Evolutionary conservation across 2,329 filamentous ascomycete species (phyloP).

Genomic region (Aspergillus nomiae): DNA sequence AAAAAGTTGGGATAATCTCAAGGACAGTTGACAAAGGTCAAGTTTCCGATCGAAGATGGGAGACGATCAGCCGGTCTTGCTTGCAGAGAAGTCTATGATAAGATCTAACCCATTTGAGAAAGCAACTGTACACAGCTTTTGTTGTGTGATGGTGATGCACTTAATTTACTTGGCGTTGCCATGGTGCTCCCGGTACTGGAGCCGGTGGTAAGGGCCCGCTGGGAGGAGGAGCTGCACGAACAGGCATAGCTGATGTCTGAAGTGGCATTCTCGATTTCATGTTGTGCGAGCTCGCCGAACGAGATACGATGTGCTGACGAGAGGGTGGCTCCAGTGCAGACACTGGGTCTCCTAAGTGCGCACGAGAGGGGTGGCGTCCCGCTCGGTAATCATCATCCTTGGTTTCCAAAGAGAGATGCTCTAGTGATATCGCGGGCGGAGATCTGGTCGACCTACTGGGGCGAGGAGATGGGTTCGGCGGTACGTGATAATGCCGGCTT

Average conservation of each 20-base stretch:
- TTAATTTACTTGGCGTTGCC: constrained; percentile 20
- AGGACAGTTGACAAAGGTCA: background rate
- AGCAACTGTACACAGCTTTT: background rate
- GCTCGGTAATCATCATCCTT: constrained; percentile 34
- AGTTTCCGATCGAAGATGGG: background rate
- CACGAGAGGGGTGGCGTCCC: constrained; percentile 31
- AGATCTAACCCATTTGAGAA: background rate
- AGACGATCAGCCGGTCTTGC: background rate
- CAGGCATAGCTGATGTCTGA: constrained; percentile 63
- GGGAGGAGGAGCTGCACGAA: constrained; percentile 64
- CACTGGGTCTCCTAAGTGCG: constrained; percentile 35
- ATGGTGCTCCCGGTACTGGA: constrained; percentile 38
- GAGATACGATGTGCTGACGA: constrained; percentile 41
- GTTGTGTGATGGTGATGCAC: background rate
- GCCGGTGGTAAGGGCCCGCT: constrained; percentile 62
- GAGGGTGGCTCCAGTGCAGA: constrained; percentile 42
- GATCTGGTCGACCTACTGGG: constrained; percentile 30
- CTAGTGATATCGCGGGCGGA: constrained; percentile 42
- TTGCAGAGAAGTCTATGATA: background rate
- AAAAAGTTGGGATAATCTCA: background rate
- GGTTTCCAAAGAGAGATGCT: constrained; percentile 48
- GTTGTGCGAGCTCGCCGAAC: constrained; percentile 43
- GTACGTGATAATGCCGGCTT: constrained; percentile 23
- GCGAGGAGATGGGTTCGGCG: constrained; percentile 24
- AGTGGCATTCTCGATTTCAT: constrained; percentile 36